phyloP scores from a whole-genome alignment of 2,329 filamentous ascomycete species.

The Juglanconis sp. region DNA sequence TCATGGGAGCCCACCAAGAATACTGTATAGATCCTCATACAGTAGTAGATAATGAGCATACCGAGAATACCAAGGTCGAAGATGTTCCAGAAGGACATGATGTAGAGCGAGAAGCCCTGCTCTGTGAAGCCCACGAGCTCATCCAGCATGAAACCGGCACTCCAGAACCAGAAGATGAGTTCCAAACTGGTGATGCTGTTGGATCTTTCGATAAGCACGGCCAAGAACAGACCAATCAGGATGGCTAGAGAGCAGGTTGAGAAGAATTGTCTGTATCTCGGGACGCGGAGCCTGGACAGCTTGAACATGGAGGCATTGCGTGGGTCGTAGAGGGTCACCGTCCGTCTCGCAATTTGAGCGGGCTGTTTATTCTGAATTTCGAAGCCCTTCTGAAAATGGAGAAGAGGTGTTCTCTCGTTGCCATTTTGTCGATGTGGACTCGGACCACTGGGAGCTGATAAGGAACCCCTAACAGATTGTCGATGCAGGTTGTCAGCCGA shows the following conservation, averaged over 20 bases:
- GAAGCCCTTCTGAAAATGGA: conserved; percentile 36
- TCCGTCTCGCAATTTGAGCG: conserved; percentile 54
- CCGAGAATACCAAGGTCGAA: conserved; percentile 89
- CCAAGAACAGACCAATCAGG: conserved; percentile 79
- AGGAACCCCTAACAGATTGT: conserved; percentile 32
- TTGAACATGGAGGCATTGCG: conserved; percentile 88
- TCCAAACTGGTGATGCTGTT: conserved; percentile 80
- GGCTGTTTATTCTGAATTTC: conserved; percentile 29
- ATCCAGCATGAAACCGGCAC: conserved; percentile 93
- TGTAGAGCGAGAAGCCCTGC: conserved; percentile 92
- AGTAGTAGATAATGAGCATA: conserved; percentile 84
- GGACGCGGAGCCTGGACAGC: conserved; percentile 83
- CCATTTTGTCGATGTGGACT: conserved; percentile 25
- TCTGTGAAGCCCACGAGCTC: conserved; percentile 96
- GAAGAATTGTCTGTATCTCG: conserved; percentile 85
- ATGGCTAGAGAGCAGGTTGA: conserved; percentile 85
- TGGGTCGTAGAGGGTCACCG: conserved; percentile 85
- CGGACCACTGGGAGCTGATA: conserved; percentile 16
- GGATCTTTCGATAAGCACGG: conserved; percentile 74
- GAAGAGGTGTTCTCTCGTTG: conserved; percentile 50
- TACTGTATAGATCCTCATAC: conserved; percentile 82
- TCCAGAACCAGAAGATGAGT: conserved; percentile 96
- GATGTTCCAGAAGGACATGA: conserved; percentile 97
- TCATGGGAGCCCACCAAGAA: conserved; percentile 72
- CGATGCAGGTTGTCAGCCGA: conserved; percentile 82